These are phyloP conservation scores for Exutisphaerella laricina DNA, from an alignment of 2,329 filamentous ascomycete species.

Conservation along the genomic window DNA sequence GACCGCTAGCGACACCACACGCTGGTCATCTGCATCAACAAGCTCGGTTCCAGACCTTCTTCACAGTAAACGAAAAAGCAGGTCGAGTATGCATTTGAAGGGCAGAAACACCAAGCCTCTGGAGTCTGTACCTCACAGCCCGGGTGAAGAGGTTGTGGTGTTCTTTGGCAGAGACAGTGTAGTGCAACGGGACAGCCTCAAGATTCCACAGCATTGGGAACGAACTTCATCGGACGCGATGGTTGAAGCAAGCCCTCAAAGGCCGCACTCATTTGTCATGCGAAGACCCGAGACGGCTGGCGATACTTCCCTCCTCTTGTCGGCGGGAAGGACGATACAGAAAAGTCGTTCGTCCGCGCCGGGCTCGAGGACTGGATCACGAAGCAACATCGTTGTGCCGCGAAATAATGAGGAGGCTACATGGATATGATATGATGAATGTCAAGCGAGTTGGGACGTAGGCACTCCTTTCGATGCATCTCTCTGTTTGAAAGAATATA, in stretches of 20 bases:
- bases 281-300: conserved; percentile 19
- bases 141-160: conserved; percentile 10
- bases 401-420: conserved; percentile 6
- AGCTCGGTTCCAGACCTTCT: conserved; percentile 28
- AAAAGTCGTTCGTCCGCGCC: conserved; percentile 11
- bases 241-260: not conserved
- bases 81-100: conserved; percentile 8
- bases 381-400: not conserved
- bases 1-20: conserved; percentile 16
- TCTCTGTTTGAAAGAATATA: too few relatives aligned
- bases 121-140: conserved; percentile 25
- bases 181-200: conserved; percentile 1
- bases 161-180: conserved; percentile 1
- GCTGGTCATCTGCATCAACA: conserved; percentile 29
- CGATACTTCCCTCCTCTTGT: conserved; percentile 22
- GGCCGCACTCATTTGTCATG: conserved; percentile 15
- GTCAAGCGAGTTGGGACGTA: conserved; percentile 4
- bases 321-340: conserved; percentile 23
- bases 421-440: conserved; percentile 11
- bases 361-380: conserved; percentile 1
- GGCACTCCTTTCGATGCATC: conserved; percentile 1
- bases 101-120: conserved; percentile 18
- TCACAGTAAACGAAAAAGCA: conserved; percentile 23
- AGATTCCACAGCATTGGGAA: not conserved
- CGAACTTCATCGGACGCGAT: not conserved